These are phyloP conservation scores for Xylaria cubensis DNA, from an alignment of 495 filamentous ascomycete genomes.

Conservation along the genomic window DNA sequence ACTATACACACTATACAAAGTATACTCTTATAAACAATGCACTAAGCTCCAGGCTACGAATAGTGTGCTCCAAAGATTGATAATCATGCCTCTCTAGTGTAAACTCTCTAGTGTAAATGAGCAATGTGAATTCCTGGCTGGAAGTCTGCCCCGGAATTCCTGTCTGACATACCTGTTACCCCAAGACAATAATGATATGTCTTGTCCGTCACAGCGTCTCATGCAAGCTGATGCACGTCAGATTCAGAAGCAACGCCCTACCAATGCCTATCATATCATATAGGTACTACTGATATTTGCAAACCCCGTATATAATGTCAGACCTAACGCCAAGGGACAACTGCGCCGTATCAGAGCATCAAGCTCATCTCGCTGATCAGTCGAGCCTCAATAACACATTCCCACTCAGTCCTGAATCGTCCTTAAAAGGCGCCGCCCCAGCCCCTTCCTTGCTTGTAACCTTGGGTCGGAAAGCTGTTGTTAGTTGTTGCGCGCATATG, in stretches of 20 bases:
- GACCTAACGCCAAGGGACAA: slow-evolving; percentile 1
- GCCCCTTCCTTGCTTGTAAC: neutral
- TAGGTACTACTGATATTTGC: neutral
- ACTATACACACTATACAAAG: neutral
- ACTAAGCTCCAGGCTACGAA: neutral
- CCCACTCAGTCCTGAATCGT: neutral
- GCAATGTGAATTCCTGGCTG: neutral
- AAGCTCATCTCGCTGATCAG: slow-evolving; percentile 6
- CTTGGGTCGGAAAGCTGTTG: neutral
- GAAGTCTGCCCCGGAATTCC: neutral
- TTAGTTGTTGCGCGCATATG: neutral
- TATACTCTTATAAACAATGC: neutral
- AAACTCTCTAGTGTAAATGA: neutral
- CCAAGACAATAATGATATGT: neutral
- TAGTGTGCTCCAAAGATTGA: neutral
- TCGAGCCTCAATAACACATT: neutral
- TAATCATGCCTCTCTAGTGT: neutral
- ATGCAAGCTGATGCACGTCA: slow-evolving; percentile 1
- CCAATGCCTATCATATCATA: slow-evolving; percentile 8
- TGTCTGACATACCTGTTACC: neutral
- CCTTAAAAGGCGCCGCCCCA: neutral
- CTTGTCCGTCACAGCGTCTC: neutral
- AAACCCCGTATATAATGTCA: neutral
- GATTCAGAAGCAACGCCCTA: slow-evolving; percentile 2
- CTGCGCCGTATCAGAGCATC: slow-evolving; percentile 7